Conservation (phyloP, 768 basidiomycete genomes). For the Tulasnella sp. region DNA sequence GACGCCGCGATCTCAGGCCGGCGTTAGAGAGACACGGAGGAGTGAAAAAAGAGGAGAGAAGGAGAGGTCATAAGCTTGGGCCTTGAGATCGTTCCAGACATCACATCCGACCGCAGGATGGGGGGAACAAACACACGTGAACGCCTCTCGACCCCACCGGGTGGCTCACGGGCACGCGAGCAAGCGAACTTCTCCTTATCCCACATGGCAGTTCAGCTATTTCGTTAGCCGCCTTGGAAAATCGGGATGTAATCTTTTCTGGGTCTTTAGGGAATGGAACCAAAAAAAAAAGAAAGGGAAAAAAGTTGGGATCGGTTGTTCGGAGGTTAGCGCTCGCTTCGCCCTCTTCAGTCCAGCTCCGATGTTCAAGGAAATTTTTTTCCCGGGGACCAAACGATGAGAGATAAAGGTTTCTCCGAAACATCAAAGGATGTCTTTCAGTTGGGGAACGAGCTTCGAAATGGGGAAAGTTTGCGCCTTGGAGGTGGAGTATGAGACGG, state of each 20-base stretch:
- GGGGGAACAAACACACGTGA: slow-evolving; percentile 6
- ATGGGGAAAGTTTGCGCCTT: slow-evolving; percentile 11
- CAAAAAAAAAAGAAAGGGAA: no score
- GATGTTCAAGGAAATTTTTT: neutral
- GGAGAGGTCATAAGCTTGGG: slow-evolving; percentile 7
- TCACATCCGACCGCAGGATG: neutral
- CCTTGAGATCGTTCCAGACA: neutral
- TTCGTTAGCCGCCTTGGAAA: neutral
- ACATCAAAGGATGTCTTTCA: neutral
- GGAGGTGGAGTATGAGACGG: slow-evolving; percentile 2
- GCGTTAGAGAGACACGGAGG: slow-evolving; percentile 11
- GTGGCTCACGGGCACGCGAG: neutral
- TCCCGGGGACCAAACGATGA: neutral
- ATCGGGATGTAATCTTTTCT: neutral
- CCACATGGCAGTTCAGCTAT: neutral
- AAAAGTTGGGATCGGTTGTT: neutral
- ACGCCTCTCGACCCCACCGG: neutral
- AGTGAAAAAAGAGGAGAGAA: neutral
- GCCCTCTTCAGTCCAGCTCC: neutral
- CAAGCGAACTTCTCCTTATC: neutral
- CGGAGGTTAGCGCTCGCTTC: neutral
- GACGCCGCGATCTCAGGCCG: slow-evolving; percentile 9
- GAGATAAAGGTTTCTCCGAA: slow-evolving; percentile 7
- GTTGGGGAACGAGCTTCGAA: slow-evolving; percentile 12
- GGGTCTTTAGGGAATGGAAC: slow-evolving; percentile 2